Percentiles rank a stretch among this genome's conserved stretches.
These are phyloP conservation scores for Dactylellina sp. DNA, from an alignment of 2,329 filamentous ascomycete genomes.

Conservation along the genomic window DNA sequence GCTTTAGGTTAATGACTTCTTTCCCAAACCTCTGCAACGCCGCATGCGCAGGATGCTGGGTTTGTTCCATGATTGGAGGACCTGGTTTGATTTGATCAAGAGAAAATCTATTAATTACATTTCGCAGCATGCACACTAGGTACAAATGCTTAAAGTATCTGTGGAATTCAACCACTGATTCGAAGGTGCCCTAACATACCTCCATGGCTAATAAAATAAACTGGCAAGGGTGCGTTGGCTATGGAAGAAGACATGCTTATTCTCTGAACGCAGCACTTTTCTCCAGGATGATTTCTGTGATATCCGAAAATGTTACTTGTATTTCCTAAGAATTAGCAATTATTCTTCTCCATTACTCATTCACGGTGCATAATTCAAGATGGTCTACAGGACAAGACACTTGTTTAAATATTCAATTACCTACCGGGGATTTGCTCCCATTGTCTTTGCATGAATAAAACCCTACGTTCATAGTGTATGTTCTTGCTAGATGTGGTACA, in stretches of 20 bases:
- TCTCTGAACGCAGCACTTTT: background rate
- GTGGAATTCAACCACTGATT: no score
- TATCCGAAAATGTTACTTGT: slow-evolving; percentile 7
- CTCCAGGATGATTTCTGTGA: background rate
- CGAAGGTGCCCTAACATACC: slow-evolving; percentile 11
- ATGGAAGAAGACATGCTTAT: slow-evolving; percentile 8
- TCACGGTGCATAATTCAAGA: no score
- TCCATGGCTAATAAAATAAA: slow-evolving; percentile 53
- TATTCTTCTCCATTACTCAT: slow-evolving; percentile 2
- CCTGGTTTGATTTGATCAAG: slow-evolving; percentile 19
- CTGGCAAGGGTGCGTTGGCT: slow-evolving; percentile 15
- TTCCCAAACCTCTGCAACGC: slow-evolving; percentile 74
- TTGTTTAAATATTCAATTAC: no score
- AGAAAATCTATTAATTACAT: no score
- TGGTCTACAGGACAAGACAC: no score
- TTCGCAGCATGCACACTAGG: no score
- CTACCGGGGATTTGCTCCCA: no score
- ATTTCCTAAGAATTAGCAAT: background rate
- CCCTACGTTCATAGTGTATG: no score
- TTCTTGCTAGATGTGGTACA: no score
- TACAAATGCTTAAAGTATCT: no score
- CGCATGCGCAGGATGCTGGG: slow-evolving; percentile 74
- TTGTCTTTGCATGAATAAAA: no score
- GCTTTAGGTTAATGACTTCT: slow-evolving; percentile 78
- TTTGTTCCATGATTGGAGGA: slow-evolving; percentile 72